Evolutionary conservation across 2,329 filamentous ascomycete species (phyloP), one percentile per base, ranked within the genome.

Genomic region (Sclerotinia borealis): DNA sequence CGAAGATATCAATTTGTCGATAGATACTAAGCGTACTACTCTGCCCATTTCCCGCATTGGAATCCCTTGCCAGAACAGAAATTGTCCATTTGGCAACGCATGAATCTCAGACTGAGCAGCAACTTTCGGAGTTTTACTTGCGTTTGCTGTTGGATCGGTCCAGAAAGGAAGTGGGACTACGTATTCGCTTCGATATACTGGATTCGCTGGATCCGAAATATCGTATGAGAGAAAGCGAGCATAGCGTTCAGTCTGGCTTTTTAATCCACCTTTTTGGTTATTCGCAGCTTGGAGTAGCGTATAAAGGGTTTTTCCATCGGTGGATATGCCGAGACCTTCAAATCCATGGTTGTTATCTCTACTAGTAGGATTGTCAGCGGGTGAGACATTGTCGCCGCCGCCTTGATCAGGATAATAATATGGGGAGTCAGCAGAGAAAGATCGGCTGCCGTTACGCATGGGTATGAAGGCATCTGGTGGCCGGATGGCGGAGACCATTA

Each of bases 271-370:
- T 66, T 87, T 84, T 69, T 88, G 85, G 64, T 82, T 80, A 5
- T 85, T 76, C 0, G 87, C 86, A 1, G 84, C 85, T 72, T 92
- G 88, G 27, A 90, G 77, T 63, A 91, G 78, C 1, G 83, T 81
- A 71, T 84, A 91, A 13, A 91, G 77, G 2, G 79, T 83, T 65
- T 83, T 85, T 11, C 87, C 86, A 67, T 89, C 84, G 0, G 81
- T 78, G 4, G 82, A 85, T n/a, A 83, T 75, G 0, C 85, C 87
- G 55, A 92, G 75, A 0, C 85, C 88, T 74, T 92, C 89, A 55
- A 91, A 84, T n/a, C 89, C 88, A 72, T 90, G 87, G 74, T 92
- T 92, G 74, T 92, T 91, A 61, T 81, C 78, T 25, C 89, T 82
- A 15, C 89, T 89, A 0, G 81, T 81, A 1, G 80, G 78, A 0